A percentile compares a stretch with the other conserved stretches of the same genome.
phyloP scores from a whole-genome alignment of 441 rosid species.

The Corymbia calophylla region DNA sequence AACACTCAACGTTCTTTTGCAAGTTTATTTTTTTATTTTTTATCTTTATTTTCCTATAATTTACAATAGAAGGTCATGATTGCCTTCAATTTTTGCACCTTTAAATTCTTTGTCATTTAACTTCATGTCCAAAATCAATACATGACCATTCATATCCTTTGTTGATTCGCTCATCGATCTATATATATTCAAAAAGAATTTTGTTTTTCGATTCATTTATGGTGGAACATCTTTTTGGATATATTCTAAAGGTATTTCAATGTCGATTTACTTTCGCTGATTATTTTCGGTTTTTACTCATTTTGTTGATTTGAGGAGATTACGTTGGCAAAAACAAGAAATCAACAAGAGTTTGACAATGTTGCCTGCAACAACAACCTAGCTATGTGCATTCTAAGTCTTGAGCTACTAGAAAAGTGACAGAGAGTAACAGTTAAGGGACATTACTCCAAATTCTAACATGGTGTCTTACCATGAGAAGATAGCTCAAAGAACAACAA shows the following conservation, averaged over 20 bases:
- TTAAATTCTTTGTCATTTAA: background rate
- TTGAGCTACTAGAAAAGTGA: no score
- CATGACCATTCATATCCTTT: background rate
- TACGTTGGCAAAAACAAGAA: no score
- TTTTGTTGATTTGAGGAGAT: no score
- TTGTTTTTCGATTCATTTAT: background rate
- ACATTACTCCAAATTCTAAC: no score
- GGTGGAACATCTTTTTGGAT: background rate
- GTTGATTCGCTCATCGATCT: background rate
- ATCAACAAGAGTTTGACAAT: background rate
- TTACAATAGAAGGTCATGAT: background rate
- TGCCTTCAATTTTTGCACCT: background rate
- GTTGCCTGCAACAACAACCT: background rate
- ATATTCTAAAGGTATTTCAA: background rate
- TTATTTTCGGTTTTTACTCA: background rate
- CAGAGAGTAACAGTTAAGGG: no score
- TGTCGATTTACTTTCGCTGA: background rate
- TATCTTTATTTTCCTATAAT: background rate
- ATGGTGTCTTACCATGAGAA: no score
- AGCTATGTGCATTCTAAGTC: no score
- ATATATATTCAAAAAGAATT: background rate
- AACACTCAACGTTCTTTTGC: rapidly evolving
- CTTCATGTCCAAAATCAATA: background rate
- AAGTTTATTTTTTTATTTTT: background rate
- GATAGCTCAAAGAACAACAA: no score